Evolutionary conservation across 1,284 basidiomycete genomes (phyloP).

Genomic region (Rhodotorula sp.): DNA sequence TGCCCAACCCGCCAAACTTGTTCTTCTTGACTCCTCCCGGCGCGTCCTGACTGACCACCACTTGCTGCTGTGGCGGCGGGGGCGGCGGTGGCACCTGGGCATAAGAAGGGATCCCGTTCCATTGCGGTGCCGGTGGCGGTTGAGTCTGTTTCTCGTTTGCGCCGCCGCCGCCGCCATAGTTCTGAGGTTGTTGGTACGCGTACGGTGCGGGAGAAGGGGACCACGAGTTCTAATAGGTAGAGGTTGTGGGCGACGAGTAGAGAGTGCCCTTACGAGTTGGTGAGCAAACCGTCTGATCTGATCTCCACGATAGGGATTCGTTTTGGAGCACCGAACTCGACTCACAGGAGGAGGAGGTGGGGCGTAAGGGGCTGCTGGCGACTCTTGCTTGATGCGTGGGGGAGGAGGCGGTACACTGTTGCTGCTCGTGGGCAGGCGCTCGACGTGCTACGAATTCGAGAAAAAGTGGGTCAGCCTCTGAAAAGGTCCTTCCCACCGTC

Average conservation of each 20-base stretch:
- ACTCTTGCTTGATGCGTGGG: too few relatives aligned
- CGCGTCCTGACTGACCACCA: conserved; percentile 1
- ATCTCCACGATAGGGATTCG: not conserved
- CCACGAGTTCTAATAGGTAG: not conserved
- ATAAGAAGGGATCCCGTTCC: conserved; percentile 1
- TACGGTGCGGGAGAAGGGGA: conserved; percentile 1
- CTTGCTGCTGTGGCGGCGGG: conserved; percentile 4
- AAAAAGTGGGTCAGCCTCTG: not conserved
- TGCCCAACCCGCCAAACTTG: conserved; percentile 19
- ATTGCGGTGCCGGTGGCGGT: not conserved
- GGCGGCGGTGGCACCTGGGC: not conserved
- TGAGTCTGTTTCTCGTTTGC: not conserved
- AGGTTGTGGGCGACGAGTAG: not conserved
- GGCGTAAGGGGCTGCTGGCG: not conserved
- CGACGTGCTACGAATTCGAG: too few relatives aligned
- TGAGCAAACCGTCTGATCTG: not conserved
- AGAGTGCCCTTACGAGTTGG: too few relatives aligned
- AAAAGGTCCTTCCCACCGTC: not conserved
- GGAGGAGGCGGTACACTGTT: too few relatives aligned
- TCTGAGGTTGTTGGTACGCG: conserved; percentile 31
- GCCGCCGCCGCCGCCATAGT: conserved; percentile 3
- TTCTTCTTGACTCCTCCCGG: conserved; percentile 11
- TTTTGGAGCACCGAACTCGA: too few relatives aligned
- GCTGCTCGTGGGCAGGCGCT: conserved; percentile 8
- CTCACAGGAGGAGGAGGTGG: conserved; percentile 4